Conservation (phyloP, 495 filamentous ascomycete genomes). For the Podospora anserina region DNA sequence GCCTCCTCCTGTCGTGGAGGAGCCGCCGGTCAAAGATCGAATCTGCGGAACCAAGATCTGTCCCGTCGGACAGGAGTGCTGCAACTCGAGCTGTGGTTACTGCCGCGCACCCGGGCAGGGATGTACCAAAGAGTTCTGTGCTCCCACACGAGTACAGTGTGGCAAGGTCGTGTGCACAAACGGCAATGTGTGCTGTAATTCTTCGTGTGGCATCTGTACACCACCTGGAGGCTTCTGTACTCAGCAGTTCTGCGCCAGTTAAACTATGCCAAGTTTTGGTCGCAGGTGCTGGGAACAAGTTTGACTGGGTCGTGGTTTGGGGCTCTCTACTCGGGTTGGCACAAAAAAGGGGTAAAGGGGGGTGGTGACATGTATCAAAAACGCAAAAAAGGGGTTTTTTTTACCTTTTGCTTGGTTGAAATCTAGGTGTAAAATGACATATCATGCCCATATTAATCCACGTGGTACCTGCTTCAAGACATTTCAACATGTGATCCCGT, state of each 20-base stretch:
- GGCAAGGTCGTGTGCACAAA: conserved; percentile 12
- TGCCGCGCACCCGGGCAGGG: conserved; percentile 19
- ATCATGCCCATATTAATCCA: too few relatives aligned
- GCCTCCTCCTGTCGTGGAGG: not conserved
- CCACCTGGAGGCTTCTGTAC: conserved; percentile 10
- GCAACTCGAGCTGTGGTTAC: conserved; percentile 28
- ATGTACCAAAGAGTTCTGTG: conserved; percentile 26
- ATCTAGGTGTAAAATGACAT: too few relatives aligned
- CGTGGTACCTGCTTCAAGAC: not conserved
- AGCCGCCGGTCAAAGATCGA: not conserved
- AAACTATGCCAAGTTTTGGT: not conserved
- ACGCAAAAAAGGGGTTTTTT: not conserved
- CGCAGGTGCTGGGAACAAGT: not conserved
- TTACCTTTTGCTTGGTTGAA: not conserved
- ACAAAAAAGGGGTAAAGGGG: not conserved
- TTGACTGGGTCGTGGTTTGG: too few relatives aligned
- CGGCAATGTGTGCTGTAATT: conserved; percentile 16
- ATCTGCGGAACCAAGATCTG: conserved; percentile 22
- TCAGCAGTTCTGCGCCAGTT: conserved; percentile 8
- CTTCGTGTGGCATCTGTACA: conserved; percentile 21
- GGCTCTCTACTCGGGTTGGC: not conserved
- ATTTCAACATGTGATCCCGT: not conserved
- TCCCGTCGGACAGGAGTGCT: conserved; percentile 21
- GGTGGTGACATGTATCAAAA: too few relatives aligned
- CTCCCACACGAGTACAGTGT: conserved; percentile 8